Conservation (phyloP, 2,329 filamentous ascomycete species). For the Dryadomyces quercivorus region DNA sequence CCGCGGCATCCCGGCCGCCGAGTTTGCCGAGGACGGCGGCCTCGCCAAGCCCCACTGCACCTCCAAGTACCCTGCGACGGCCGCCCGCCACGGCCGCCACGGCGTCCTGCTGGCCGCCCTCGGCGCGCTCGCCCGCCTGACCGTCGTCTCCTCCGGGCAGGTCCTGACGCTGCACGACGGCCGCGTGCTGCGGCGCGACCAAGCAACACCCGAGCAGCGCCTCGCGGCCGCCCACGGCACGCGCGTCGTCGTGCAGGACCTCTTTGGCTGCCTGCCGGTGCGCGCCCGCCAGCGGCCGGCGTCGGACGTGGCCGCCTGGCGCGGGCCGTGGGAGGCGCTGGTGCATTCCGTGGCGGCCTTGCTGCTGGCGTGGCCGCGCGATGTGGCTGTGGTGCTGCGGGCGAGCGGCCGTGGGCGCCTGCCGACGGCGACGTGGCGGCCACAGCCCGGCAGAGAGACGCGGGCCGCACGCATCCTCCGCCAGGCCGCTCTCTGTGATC, state of each 20-base stretch:
- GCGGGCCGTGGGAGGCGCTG: constrained; percentile 55
- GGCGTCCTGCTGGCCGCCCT: constrained; percentile 71
- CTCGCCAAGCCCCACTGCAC: constrained; percentile 67
- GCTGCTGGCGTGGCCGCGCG: constrained; percentile 54
- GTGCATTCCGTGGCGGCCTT: constrained; percentile 47
- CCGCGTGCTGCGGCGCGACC: constrained; percentile 48
- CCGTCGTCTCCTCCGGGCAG: constrained; percentile 62
- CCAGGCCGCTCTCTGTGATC: constrained; percentile 52
- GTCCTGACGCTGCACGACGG: constrained; percentile 61
- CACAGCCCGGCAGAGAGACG: too few relatives aligned
- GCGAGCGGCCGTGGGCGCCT: constrained; percentile 31
- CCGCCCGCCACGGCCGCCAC: constrained; percentile 48
- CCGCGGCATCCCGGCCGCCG: constrained; percentile 56
- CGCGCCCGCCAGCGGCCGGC: constrained; percentile 68
- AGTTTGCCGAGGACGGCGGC: constrained; percentile 64
- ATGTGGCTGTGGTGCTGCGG: constrained; percentile 44
- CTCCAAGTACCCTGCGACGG: constrained; percentile 49
- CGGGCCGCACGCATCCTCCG: constrained; percentile 34
- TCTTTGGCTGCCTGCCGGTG: constrained; percentile 87
- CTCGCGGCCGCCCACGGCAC: constrained; percentile 50
- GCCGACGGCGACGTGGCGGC: constrained; percentile 14
- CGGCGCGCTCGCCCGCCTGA: constrained; percentile 62
- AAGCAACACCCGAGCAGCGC: constrained; percentile 46
- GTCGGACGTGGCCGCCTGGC: constrained; percentile 5
- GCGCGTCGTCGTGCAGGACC: constrained; percentile 58